Evolutionary conservation across 495 filamentous ascomycete species (phyloP).

Genomic region (Bombardia bombarda): DNA sequence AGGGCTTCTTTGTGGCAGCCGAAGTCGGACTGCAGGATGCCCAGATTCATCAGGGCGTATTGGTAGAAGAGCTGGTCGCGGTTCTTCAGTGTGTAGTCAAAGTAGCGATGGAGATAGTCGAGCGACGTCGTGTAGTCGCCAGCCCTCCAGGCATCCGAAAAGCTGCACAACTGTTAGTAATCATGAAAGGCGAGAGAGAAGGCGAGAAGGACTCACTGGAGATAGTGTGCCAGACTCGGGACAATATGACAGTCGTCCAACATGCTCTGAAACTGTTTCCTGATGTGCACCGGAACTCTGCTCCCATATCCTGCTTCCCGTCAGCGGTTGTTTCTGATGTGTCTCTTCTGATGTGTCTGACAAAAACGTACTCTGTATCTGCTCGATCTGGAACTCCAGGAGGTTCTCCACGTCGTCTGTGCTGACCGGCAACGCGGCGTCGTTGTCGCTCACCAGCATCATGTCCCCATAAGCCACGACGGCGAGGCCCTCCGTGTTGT

Average conservation of each 20-base stretch:
- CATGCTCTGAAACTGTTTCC: slow-evolving; percentile 54
- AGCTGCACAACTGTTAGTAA: slow-evolving; percentile 33
- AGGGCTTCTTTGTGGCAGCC: slow-evolving; percentile 88
- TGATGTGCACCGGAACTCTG: slow-evolving; percentile 62
- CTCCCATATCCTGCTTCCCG: slow-evolving; percentile 39
- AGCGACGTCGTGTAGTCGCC: slow-evolving; percentile 87
- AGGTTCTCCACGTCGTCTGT: slow-evolving; percentile 78
- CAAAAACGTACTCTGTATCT: slow-evolving; percentile 77
- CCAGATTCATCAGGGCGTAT: slow-evolving; percentile 90
- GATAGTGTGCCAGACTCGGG: slow-evolving; percentile 69
- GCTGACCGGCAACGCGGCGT: slow-evolving; percentile 44
- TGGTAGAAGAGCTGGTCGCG: slow-evolving; percentile 81
- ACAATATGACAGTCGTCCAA: slow-evolving; percentile 56
- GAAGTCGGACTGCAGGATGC: slow-evolving; percentile 91
- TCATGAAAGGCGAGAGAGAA: not conserved
- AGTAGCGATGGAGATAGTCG: slow-evolving; percentile 89
- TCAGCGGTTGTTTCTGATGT: too few species aligned
- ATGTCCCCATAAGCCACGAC: slow-evolving; percentile 52
- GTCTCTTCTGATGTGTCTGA: too few species aligned
- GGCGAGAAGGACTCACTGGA: slow-evolving; percentile 43
- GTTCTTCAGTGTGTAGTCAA: slow-evolving; percentile 93
- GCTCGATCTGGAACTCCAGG: slow-evolving; percentile 78
- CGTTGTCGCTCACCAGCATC: slow-evolving; percentile 42
- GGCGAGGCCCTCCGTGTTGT: slow-evolving; percentile 32
- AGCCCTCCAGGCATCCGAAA: slow-evolving; percentile 82